phyloP scores from a whole-genome alignment of 192 early-diverging fungal species.

The Haplosporangium gracile region DNA sequence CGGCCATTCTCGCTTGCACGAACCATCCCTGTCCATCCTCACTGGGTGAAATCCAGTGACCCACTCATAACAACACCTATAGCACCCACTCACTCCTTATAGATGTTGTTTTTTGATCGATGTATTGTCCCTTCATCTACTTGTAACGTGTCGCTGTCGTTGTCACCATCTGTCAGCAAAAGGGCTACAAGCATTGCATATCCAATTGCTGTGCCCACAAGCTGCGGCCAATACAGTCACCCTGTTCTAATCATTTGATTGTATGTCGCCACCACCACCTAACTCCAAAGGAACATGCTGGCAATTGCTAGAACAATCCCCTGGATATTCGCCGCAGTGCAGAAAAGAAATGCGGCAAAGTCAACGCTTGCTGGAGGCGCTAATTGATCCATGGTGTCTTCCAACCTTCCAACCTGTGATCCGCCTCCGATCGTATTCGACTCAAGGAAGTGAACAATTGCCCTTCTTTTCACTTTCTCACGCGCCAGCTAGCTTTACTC shows the following conservation, averaged over 20 bases:
- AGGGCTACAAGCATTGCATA: background rate
- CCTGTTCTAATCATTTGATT: background rate
- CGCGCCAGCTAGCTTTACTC: too few relatives aligned
- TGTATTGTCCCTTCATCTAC: background rate
- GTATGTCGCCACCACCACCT: background rate
- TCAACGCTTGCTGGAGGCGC: background rate
- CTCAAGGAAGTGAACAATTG: too few relatives aligned
- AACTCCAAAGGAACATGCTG: background rate
- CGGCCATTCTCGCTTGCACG: background rate
- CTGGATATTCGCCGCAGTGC: background rate
- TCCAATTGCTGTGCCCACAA: conserved; percentile 1
- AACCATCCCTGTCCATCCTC: background rate
- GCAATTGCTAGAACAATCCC: background rate
- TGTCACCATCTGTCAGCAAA: background rate
- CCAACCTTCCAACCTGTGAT: too few relatives aligned
- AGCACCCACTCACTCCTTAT: too few relatives aligned
- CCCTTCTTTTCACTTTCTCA: too few relatives aligned
- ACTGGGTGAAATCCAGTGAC: background rate
- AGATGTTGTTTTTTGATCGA: background rate
- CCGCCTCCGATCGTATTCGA: too few relatives aligned
- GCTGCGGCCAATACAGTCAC: background rate
- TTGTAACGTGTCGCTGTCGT: background rate
- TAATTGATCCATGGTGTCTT: too few relatives aligned
- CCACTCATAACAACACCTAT: background rate
- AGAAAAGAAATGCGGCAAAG: background rate